A percentile compares a stretch with the other conserved stretches of the same genome.
Conservation (phyloP, 352 stramenopile species). For the Phytophthora tentaculata region DNA sequence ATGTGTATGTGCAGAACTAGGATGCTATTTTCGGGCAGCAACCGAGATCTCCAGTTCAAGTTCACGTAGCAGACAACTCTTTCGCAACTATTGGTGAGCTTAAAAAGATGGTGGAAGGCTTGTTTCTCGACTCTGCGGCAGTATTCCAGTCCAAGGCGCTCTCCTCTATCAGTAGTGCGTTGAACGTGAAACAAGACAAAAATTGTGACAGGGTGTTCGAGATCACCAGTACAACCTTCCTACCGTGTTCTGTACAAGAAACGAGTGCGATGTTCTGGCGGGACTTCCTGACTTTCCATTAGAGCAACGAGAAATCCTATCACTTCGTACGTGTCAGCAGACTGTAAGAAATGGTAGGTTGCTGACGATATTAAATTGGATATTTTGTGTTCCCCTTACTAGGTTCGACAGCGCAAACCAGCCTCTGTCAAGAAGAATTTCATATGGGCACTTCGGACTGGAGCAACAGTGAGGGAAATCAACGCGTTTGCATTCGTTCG, state of each 20-base stretch:
- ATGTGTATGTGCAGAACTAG: neutral
- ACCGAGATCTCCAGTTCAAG: neutral
- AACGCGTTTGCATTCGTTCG: conserved; percentile 32
- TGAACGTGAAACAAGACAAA: neutral
- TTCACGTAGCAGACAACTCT: neutral
- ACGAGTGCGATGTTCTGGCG: conserved; percentile 25
- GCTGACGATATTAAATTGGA: too few species aligned
- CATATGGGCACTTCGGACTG: conserved; percentile 16
- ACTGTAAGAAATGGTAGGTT: too few species aligned
- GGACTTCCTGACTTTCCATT: conserved; percentile 15
- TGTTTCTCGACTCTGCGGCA: conserved; percentile 29
- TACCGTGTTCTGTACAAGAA: conserved; percentile 27
- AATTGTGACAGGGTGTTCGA: conserved; percentile 17
- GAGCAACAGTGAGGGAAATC: conserved; percentile 2
- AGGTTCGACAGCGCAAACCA: conserved; percentile 22
- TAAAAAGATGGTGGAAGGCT: conserved; percentile 18
- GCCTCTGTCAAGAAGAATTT: conserved; percentile 37
- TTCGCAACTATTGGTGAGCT: conserved; percentile 24
- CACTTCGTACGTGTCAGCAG: conserved; percentile 27
- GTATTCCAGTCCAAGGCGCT: conserved; percentile 9
- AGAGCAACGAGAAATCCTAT: conserved; percentile 33
- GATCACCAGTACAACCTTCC: conserved; percentile 6
- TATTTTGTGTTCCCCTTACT: too few species aligned
- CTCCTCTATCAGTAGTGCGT: neutral
- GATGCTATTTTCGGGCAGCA: conserved; percentile 2